Conservation (phyloP, 345 rosid species). For the Iberis pinnata region DNA sequence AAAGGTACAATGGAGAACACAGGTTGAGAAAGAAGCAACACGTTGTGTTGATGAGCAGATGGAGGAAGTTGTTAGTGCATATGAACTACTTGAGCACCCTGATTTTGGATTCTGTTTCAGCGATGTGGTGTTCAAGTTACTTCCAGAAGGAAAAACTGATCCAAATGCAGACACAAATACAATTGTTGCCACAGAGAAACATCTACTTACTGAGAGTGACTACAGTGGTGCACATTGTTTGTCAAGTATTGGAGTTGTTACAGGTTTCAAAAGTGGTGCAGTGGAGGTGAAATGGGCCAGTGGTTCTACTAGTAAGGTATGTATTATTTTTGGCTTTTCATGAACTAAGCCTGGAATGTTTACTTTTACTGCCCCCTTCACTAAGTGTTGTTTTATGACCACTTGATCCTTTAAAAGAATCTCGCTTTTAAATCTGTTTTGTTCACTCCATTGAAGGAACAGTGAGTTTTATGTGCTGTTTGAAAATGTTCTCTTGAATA, state of each 20-base stretch:
- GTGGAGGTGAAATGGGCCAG: slow-evolving; percentile 83
- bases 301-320: slow-evolving; percentile 57
- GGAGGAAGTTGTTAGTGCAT: slow-evolving; percentile 73
- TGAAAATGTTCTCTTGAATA: not conserved
- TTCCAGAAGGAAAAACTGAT: slow-evolving; percentile 14
- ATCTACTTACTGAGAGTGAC: slow-evolving; percentile 26
- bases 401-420: not conserved
- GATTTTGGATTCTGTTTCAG: slow-evolving; percentile 59
- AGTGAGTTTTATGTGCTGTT: not conserved
- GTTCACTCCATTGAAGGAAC: not conserved
- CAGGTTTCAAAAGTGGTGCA: slow-evolving; percentile 59
- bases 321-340: slow-evolving; percentile 3
- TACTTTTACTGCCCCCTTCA: not conserved
- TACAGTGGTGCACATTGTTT: slow-evolving; percentile 27
- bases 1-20: slow-evolving; percentile 58
- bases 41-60: slow-evolving; percentile 24
- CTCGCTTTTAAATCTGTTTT: not conserved
- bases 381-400: not conserved
- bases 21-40: slow-evolving; percentile 29
- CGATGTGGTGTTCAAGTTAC: slow-evolving; percentile 59
- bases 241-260: slow-evolving; percentile 64
- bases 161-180: slow-evolving; percentile 23
- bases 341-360: slow-evolving; percentile 3
- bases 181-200: slow-evolving; percentile 20
- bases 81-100: slow-evolving; percentile 83